Evolutionary conservation across 345 rosid species (phyloP).

Genomic region (Rhizophora mangle): DNA sequence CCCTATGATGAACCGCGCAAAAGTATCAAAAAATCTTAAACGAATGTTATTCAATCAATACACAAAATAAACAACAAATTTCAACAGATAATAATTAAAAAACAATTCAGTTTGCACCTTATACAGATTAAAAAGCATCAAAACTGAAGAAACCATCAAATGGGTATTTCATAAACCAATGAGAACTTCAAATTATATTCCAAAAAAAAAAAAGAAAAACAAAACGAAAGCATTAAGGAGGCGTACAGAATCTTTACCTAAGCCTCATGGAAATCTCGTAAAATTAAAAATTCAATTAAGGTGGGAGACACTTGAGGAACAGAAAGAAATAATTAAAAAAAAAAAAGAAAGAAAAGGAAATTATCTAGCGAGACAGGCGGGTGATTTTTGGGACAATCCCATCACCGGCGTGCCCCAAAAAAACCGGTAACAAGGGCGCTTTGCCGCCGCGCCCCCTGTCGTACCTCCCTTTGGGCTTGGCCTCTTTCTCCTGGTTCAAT

Average conservation of each 20-base stretch:
- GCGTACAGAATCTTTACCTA: conserved; percentile 31
- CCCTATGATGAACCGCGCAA: not conserved
- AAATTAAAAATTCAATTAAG: conserved; percentile 3
- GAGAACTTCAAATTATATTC: no score
- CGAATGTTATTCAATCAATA: conserved; percentile 13
- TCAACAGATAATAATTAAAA: not conserved
- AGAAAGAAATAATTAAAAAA: conserved; percentile 8
- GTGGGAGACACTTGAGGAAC: conserved; percentile 17
- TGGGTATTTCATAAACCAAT: not conserved
- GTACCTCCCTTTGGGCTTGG: conserved; percentile 1
- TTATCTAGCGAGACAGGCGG: conserved; percentile 12
- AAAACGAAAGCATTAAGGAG: conserved; percentile 12
- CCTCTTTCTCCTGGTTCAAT: conserved; percentile 1
- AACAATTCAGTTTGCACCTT: conserved; percentile 21
- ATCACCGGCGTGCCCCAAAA: conserved; percentile 32
- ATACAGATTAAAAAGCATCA: conserved; percentile 13
- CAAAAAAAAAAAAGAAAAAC: conserved; percentile 10
- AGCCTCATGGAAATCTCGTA: conserved; percentile 22
- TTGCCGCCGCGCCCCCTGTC: conserved; percentile 1
- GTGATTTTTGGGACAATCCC: conserved; percentile 6
- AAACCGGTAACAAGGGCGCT: conserved; percentile 37
- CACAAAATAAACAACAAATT: not conserved
- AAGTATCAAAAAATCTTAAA: conserved; percentile 19
- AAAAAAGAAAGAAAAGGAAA: not conserved
- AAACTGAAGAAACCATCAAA: not conserved